Base-by-base conservation (phyloP, 1,139 yeast species). In the Hansenula sp. region DNA sequence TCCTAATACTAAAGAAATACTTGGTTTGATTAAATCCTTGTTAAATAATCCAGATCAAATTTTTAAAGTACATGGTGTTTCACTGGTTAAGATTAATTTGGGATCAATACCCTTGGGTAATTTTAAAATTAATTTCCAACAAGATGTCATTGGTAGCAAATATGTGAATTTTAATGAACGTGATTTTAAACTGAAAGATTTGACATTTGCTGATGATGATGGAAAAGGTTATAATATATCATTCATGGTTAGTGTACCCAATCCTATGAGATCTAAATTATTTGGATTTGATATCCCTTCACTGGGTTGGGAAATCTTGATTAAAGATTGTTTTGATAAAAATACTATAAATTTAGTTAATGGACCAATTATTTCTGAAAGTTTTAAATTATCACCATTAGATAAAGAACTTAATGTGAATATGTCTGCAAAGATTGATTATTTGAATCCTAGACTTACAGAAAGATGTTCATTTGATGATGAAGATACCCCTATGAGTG, bases 401-500 rank as follows among this genome's bases (percentile, higher is more conserved):
- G 46, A 42, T 13, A 48, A 44, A 6, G 18, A 21, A 4, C 39
- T 44, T 6, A 22, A 14, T 2, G 32, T 52, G 3, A 36, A 43
- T 20, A 35, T 54, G 18, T 39, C 38, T 11, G 39, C 46, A 4
- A 42, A 21, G 21, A 41, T 43, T 13, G 52, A 39, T 14, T 46
- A 18, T 26, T 48, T 41, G 24, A 48, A 37, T 34, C 51, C 39
- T 12, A 39, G 18, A 6, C 54, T 52, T 16, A 34, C 24, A 9
- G 32, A 35, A 11, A 42, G 41, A n/a, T 61, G 63, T 8, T 39
- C 52, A 3, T 39, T 55, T 13, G 56, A 62, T 3, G 46, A 47
- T 18, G 42, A 47, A 17, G 44, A 60, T 4, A 59, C 71, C 1
- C 71, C 72, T 8, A 48, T 68, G 40, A 55, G 63, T 5, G 46